Percentiles rank a stretch among this genome's conserved stretches.
phyloP scores from a whole-genome alignment of 495 filamentous ascomycete genomes.

The Sordaria brevicollis region DNA sequence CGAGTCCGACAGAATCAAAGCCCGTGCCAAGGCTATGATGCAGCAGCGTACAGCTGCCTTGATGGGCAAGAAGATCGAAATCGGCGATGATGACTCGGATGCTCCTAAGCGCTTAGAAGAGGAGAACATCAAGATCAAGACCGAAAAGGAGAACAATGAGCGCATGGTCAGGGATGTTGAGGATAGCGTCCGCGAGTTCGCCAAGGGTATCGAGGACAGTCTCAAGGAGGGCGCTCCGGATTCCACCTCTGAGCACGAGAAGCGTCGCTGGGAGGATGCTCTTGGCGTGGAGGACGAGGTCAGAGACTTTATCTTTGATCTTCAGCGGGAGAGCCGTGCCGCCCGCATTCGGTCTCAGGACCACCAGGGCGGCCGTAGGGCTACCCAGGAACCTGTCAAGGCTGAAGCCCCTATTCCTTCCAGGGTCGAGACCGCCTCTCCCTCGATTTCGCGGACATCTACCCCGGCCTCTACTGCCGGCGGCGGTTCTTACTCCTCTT shows the following conservation, averaged over 20 bases:
- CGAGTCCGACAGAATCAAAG: conserved; percentile 89
- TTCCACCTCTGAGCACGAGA: conserved; percentile 70
- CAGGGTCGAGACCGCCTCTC: conserved; percentile 26
- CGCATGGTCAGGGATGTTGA: conserved; percentile 94
- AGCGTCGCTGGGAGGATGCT: conserved; percentile 90
- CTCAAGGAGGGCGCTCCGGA: conserved; percentile 71
- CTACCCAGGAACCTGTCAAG: conserved; percentile 34
- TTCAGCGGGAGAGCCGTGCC: conserved; percentile 74
- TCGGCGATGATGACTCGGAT: conserved; percentile 55
- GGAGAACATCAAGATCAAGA: conserved; percentile 68
- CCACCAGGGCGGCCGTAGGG: conserved; percentile 32
- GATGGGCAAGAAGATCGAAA: conserved; percentile 65
- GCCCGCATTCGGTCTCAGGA: conserved; percentile 65
- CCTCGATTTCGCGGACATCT: conserved; percentile 31
- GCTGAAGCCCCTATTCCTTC: conserved; percentile 29
- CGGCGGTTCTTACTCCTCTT: conserved; percentile 59
- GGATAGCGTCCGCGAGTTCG: conserved; percentile 88
- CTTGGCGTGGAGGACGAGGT: conserved; percentile 94
- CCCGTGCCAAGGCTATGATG: conserved; percentile 94
- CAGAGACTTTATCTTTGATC: conserved; percentile 92
- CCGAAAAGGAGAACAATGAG: conserved; percentile 88
- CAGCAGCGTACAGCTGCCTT: conserved; percentile 90
- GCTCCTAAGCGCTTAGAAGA: conserved; percentile 79
- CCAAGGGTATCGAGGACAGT: conserved; percentile 69
- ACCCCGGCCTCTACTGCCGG: conserved; percentile 31